Base-by-base conservation (phyloP, 345 rosid genomes). In the Citrus hindsii region DNA sequence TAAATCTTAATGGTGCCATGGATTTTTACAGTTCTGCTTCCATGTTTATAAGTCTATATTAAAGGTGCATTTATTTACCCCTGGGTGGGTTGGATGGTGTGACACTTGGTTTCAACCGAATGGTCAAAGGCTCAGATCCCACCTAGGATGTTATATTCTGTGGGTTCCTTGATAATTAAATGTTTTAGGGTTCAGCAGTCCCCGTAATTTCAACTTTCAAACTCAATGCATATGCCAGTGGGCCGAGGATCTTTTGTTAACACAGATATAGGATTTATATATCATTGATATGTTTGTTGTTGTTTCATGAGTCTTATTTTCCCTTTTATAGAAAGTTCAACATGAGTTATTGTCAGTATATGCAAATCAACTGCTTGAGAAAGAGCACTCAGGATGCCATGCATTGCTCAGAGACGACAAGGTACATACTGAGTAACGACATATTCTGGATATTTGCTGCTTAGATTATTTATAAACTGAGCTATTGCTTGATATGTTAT, bases 331-430 rank as follows among this genome's bases (percentile, higher is more conserved):
- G 95, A 87, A 84, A 85, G 92, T 88, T 63, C 92, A 86, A 87
- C 78, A 88, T 48, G 90, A 90, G 75, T 69, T 85, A 69, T 35
- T 87, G 71, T 83, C 84, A 3, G 87, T 85, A 32, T 77, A 83
- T 88, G 88, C 86, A 61, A 88, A 71, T 48, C 88, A 88, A 77
- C 67, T 91, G 82, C 82, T 88, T 71, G 91, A 86, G 48, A 90
- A 86, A 79, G 90, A 91, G 81, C 85, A 90, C 82, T 86, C 88
- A 22, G 90, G 92, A 77, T 88, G 90, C 72, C 91, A 65, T 71
- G 88, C 91, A 46, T 82, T 92, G 92, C 96, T 92, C 37, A 82
- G 89, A 82, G 93, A 90, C 80, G 92, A 92, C 72, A 92, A 92
- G 91, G 95, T 91, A 77, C 64, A 76, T 59, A 21, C 67, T 71